A percentile compares a stretch with the other conserved stretches of the same genome.
Evolutionary conservation across 2,329 filamentous ascomycete species (phyloP).

Genomic region (Hypoxylon rubiginosum): DNA sequence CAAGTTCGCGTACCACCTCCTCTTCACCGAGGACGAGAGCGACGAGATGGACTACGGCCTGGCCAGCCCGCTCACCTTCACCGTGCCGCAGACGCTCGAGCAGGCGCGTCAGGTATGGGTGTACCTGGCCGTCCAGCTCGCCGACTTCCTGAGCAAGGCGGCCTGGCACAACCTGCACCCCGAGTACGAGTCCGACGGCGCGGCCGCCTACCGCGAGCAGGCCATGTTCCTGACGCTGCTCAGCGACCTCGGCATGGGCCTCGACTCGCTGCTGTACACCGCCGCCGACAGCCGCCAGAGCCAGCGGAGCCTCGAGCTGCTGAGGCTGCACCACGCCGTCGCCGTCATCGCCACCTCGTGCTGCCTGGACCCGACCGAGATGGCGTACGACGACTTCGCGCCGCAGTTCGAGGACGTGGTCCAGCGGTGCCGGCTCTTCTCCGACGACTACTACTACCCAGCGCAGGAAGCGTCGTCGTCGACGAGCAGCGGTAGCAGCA

Average conservation of each 20-base stretch:
- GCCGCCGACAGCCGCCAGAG: slow-evolving; percentile 18
- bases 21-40: slow-evolving; percentile 43
- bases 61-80: slow-evolving; percentile 25
- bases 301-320: slow-evolving; percentile 37
- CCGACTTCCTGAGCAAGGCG: slow-evolving; percentile 44
- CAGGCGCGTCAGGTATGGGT: slow-evolving; percentile 45
- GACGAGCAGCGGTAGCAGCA: not conserved
- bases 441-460: slow-evolving; percentile 14
- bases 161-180: slow-evolving; percentile 45
- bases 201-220: slow-evolving; percentile 38
- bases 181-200: slow-evolving; percentile 40
- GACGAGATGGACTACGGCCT: slow-evolving; percentile 22
- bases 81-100: slow-evolving; percentile 36
- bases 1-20: slow-evolving; percentile 48
- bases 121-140: slow-evolving; percentile 39
- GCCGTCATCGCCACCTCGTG: slow-evolving; percentile 43
- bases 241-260: slow-evolving; percentile 36
- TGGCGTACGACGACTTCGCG: slow-evolving; percentile 45
- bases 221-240: slow-evolving; percentile 36
- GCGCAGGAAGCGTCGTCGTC: not conserved
- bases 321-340: slow-evolving; percentile 41
- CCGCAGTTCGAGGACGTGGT: slow-evolving; percentile 45
- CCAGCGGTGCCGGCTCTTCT: slow-evolving; percentile 22
- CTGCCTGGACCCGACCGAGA: slow-evolving; percentile 46
- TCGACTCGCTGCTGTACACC: slow-evolving; percentile 34